Base-by-base conservation (phyloP, 768 basidiomycete species). In the Russula vinacea region DNA sequence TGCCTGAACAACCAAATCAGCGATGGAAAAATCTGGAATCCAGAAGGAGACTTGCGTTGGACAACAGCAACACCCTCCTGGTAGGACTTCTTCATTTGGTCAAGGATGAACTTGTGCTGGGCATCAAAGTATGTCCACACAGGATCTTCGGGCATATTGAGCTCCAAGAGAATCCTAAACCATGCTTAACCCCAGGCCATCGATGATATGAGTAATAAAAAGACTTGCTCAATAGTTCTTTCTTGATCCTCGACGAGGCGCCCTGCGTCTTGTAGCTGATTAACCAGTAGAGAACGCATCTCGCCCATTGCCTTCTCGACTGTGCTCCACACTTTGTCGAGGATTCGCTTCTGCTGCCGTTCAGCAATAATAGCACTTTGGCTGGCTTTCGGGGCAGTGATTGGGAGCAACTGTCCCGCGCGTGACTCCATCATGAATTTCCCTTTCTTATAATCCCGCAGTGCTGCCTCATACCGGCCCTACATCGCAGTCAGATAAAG, bases 361-460 rank as follows among this genome's bases (percentile, higher is more conserved):
- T 86, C 84, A 5, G 81, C 82, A 2, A 77, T 72, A 9, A 78
- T 74, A 14, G 78, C 78, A 5, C 75, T 72, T 62, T 78, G 79
- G 35, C 80, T 81, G 65, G 87, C 87, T 70, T 85, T 87, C 14
- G 80, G 76, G 10, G 79, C 81, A 37, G 84, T 88, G 22, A 85
- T 80, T 2, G 93, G 89, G 2, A 92, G 78, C 2, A 94, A 79
- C 71, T 94, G 93, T 0, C 88, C 89, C 0, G 94, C 92, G n/a
- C 92, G 85, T 10, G 90, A 88, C 71, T 94, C 90, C 50, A 96
- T 81, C 33, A 98, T 79, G 74, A 90, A 87, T 67, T 94, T 92
- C 24, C 96, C 97, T 74, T 97, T 98, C 77, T 96, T 96, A 79
- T 98, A 99, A 69, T 97, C 94, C 22, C 94, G 85, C 71, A 99